Percentiles rank a stretch among this genome's conserved stretches.
Conservation (phyloP, 352 stramenopile species). For the Discostella stelligera region DNA sequence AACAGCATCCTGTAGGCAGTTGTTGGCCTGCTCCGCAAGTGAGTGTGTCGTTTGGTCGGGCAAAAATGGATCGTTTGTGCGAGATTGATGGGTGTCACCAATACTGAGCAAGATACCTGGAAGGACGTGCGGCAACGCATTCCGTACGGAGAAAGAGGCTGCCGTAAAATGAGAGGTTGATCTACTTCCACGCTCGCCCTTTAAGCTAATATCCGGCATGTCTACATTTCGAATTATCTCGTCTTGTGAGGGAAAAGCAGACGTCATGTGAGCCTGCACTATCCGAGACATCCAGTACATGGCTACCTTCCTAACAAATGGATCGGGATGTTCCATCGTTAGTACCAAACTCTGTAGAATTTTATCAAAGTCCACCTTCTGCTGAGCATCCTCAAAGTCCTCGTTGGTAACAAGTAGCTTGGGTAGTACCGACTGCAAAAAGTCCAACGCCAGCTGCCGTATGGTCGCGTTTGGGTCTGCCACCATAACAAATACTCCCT, state of each 20-base stretch:
- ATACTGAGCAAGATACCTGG: conserved; percentile 80
- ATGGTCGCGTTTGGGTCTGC: conserved; percentile 75
- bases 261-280: conserved; percentile 77
- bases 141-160: conserved; percentile 74
- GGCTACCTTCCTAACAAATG: conserved; percentile 82
- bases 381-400: conserved; percentile 72
- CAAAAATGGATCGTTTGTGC: conserved; percentile 71
- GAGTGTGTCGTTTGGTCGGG: conserved; percentile 77
- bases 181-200: conserved; percentile 7
- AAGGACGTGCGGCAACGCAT: conserved; percentile 76
- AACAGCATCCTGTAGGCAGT: conserved; percentile 73
- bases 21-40: conserved; percentile 78
- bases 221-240: conserved; percentile 17
- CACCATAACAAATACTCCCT: conserved; percentile 81
- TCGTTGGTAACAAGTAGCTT: conserved; percentile 76
- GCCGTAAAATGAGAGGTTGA: conserved; percentile 37
- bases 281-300: conserved; percentile 85
- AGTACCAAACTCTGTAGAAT: conserved; percentile 80
- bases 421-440: conserved; percentile 78
- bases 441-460: conserved; percentile 74
- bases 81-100: conserved; percentile 74
- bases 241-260: conserved; percentile 18
- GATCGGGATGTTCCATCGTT: conserved; percentile 82
- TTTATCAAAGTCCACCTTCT: conserved; percentile 82
- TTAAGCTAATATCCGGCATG: conserved; percentile 15